phyloP scores from a whole-genome alignment of 169 alveolate species.

The Amoebophrya sp. region DNA sequence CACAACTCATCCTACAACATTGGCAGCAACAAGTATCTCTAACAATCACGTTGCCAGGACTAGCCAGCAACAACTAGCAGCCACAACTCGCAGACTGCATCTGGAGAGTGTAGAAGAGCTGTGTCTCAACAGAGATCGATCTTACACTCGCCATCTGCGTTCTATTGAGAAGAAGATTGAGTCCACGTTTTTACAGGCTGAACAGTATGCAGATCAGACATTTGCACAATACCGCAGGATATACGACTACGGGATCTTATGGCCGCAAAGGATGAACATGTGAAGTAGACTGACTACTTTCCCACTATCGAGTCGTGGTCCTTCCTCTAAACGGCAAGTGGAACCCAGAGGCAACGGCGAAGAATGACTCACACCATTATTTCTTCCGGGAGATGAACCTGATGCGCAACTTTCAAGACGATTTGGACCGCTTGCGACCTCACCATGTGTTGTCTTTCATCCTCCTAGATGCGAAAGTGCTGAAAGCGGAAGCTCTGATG shows the following conservation, averaged over 20 bases:
- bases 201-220: neutral
- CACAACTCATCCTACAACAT: too few species aligned
- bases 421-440: neutral
- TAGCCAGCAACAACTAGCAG: too few species aligned
- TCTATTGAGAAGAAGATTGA: neutral
- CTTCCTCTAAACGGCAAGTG: too few species aligned
- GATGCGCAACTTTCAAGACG: constrained; percentile 12
- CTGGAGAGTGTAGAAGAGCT: too few species aligned
- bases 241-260: neutral
- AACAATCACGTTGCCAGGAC: too few species aligned
- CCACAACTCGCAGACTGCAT: too few species aligned
- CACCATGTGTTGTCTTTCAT: constrained; percentile 1
- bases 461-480: neutral
- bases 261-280: too few species aligned
- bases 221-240: neutral
- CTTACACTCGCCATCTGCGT: too few species aligned
- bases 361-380: neutral
- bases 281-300: too few species aligned
- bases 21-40: too few species aligned
- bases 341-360: neutral
- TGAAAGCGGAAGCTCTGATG: neutral
- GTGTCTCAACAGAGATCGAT: too few species aligned
- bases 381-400: neutral
- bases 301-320: too few species aligned
- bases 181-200: neutral